Evolutionary conservation across 1,139 yeast genomes (phyloP).

Genomic region (Suhomyces yuchorum): DNA sequence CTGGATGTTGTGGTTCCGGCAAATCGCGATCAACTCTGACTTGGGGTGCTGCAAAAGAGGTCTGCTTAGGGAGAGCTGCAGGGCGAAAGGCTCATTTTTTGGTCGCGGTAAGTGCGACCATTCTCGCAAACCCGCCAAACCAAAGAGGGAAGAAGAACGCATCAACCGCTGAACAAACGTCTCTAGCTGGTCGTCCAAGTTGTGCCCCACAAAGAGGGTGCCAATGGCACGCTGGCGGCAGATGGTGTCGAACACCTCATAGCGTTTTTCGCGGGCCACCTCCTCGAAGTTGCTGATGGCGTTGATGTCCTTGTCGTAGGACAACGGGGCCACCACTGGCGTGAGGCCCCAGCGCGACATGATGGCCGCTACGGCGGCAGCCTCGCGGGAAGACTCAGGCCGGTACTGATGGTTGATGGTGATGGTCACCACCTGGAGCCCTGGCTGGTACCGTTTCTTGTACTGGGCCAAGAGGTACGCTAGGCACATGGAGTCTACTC

Average conservation of each 20-base stretch:
- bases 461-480: slow-evolving; percentile 46
- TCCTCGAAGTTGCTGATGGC: slow-evolving; percentile 51
- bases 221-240: slow-evolving; percentile 33
- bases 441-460: slow-evolving; percentile 25
- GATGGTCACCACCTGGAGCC: slow-evolving; percentile 44
- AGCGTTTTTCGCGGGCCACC: slow-evolving; percentile 58
- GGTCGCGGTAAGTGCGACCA: slow-evolving; percentile 31
- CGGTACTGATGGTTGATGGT: slow-evolving; percentile 64
- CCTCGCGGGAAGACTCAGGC: slow-evolving; percentile 50
- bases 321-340: slow-evolving; percentile 41
- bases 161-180: slow-evolving; percentile 61
- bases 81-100: slow-evolving; percentile 5
- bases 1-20: slow-evolving; percentile 36
- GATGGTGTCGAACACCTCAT: slow-evolving; percentile 38
- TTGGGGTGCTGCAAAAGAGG: slow-evolving; percentile 58
- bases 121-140: slow-evolving; percentile 48
- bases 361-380: slow-evolving; percentile 37
- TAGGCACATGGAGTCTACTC: slow-evolving; percentile 78
- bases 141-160: slow-evolving; percentile 59
- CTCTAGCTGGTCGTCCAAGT: slow-evolving; percentile 70
- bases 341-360: slow-evolving; percentile 41
- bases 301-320: slow-evolving; percentile 30
- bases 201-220: slow-evolving; percentile 63
- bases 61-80: slow-evolving; percentile 32
- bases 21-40: slow-evolving; percentile 46